phyloP scores from a whole-genome alignment of 106 monocot genomes.

The Narthecium ossifragum region DNA sequence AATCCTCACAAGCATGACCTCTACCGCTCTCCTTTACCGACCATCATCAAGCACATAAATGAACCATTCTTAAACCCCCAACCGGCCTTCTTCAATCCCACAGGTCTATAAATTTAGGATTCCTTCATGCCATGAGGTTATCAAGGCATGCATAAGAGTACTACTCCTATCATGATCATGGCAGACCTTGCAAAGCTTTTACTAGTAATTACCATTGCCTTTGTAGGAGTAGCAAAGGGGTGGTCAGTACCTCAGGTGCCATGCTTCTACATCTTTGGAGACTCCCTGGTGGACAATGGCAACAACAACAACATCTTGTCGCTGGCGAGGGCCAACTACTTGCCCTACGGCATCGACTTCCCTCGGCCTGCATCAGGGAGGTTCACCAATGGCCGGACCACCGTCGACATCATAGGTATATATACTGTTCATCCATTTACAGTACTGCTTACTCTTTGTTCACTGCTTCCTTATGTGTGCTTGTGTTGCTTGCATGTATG shows the following conservation, averaged over 20 bases:
- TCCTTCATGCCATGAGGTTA: background rate
- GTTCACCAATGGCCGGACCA: conserved; percentile 78
- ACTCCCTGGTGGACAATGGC: conserved; percentile 86
- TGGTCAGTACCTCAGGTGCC: conserved; percentile 47
- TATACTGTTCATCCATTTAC: background rate
- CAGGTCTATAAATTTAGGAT: background rate
- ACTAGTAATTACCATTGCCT: background rate
- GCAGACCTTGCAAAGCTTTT: background rate
- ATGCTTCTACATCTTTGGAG: conserved; percentile 81
- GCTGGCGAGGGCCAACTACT: conserved; percentile 72
- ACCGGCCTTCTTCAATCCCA: background rate
- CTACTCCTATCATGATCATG: background rate
- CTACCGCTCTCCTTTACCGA: background rate
- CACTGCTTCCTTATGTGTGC: background rate
- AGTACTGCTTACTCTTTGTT: background rate
- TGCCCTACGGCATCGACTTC: conserved; percentile 87
- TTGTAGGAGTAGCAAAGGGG: background rate
- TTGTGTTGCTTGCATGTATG: background rate
- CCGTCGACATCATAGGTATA: conserved; percentile 55
- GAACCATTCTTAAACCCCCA: background rate
- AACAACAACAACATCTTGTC: conserved; percentile 75
- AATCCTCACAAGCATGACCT: background rate
- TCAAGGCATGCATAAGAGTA: background rate
- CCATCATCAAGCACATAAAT: background rate
- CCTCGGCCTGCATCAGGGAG: conserved; percentile 50